A percentile compares a stretch with the other conserved stretches of the same genome.
Conservation (phyloP, 345 rosid species). For the Salix caprea region DNA sequence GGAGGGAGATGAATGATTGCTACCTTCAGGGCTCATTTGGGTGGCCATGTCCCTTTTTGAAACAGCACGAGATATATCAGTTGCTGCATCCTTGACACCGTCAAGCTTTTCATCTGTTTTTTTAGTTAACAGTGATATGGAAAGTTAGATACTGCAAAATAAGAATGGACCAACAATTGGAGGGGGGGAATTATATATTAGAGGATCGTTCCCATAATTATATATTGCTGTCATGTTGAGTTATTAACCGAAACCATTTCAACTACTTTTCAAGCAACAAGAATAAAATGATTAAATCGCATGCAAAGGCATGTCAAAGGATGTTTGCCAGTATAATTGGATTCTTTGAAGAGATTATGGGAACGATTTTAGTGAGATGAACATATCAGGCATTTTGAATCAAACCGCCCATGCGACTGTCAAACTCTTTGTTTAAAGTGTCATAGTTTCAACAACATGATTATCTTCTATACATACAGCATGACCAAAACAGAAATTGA, state of each 20-base stretch:
- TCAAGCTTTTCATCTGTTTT: conserved; percentile 47
- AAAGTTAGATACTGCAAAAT: conserved; percentile 3
- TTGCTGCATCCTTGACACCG: conserved; percentile 51
- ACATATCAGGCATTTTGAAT: not conserved
- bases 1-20: conserved; percentile 56
- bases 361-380: not conserved
- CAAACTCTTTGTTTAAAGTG: not conserved
- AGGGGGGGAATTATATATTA: not conserved
- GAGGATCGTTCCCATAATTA: not conserved
- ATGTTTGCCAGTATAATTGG: not conserved
- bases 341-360: not conserved
- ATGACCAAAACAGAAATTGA: not conserved
- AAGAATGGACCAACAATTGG: conserved; percentile 1
- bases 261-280: not conserved
- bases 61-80: conserved; percentile 52
- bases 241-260: not conserved
- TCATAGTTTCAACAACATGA: not conserved
- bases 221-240: not conserved
- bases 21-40: conserved; percentile 88
- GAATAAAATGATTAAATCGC: not conserved
- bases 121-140: conserved; percentile 12
- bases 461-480: not conserved
- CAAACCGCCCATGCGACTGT: not conserved
- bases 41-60: conserved; percentile 98
- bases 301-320: not conserved